A percentile compares a stretch with the other conserved stretches of the same genome.
phyloP scores from a whole-genome alignment of 2,329 filamentous ascomycete species.

The Ambrosiella beaveri region DNA sequence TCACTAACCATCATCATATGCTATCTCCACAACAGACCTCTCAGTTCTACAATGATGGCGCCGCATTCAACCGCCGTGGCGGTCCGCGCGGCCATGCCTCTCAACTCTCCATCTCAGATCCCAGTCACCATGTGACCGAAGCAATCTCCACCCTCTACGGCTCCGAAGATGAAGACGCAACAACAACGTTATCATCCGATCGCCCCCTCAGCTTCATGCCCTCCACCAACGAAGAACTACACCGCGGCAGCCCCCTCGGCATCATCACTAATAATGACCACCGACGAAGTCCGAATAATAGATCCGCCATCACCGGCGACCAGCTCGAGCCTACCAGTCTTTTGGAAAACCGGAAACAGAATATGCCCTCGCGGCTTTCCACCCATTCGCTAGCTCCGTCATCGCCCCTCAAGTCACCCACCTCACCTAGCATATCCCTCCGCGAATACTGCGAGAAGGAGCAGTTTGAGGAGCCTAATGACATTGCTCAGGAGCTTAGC shows the following conservation, averaged over 20 bases:
- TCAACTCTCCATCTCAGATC: conserved; percentile 60
- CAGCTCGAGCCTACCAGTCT: conserved; percentile 14
- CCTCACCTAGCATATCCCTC: conserved; percentile 35
- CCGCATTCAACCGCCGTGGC: conserved; percentile 33
- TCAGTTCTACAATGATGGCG: conserved; percentile 36
- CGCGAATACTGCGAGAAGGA: conserved; percentile 43
- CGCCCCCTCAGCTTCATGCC: conserved; percentile 59
- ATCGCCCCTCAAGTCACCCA: conserved; percentile 21
- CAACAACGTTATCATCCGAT: conserved; percentile 21
- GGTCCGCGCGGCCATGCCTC: conserved; percentile 35
- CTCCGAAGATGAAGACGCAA: conserved; percentile 49
- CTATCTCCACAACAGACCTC: conserved; percentile 26
- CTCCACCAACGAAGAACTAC: conserved; percentile 10
- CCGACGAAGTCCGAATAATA: conserved; percentile 26
- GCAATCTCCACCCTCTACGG: conserved; percentile 84
- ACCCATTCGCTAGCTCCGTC: conserved; percentile 21
- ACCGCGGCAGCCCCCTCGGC: conserved; percentile 15
- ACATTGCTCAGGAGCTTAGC: conserved; percentile 80
- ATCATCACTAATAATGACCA: conserved; percentile 20
- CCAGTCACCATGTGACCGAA: conserved; percentile 86
- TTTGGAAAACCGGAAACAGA: conserved; percentile 23
- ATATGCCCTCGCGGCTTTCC: conserved; percentile 21
- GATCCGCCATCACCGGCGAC: conserved; percentile 26
- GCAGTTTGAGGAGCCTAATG: conserved; percentile 72
- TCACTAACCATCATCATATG: not conserved